These are phyloP conservation scores for Termitomyces sp. DNA, from an alignment of 768 basidiomycete species.

Conservation along the genomic window DNA sequence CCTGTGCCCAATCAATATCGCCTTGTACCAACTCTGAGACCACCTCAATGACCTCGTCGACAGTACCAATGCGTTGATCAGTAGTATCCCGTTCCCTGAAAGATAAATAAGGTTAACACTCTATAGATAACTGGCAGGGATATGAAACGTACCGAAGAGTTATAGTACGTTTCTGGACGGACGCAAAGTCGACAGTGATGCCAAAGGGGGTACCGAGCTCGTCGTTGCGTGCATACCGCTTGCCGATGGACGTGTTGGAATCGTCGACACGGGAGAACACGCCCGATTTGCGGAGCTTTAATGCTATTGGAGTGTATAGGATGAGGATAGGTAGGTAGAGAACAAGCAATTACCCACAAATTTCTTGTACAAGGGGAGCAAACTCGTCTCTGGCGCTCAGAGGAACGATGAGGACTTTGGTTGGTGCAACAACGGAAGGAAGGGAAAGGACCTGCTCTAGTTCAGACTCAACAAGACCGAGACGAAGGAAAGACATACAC, in stretches of 20 bases:
- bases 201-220: conserved; percentile 98
- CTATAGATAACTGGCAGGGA: neutral
- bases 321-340: neutral
- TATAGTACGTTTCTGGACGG: conserved; percentile 87
- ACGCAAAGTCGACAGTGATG: conserved; percentile 92
- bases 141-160: conserved; percentile 71
- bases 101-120: neutral
- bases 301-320: conserved; percentile 42
- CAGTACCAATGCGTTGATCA: conserved; percentile 81
- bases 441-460: conserved; percentile 74
- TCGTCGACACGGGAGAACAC: conserved; percentile 94
- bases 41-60: conserved; percentile 83
- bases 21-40: conserved; percentile 78
- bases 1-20: conserved; percentile 69
- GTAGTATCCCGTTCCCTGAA: conserved; percentile 91
- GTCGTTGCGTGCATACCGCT: conserved; percentile 96
- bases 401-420: conserved; percentile 95
- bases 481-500: conserved; percentile 44
- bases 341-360: conserved; percentile 60
- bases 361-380: conserved; percentile 75
- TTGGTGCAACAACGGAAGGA: conserved; percentile 86
- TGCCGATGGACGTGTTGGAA: conserved; percentile 91
- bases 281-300: conserved; percentile 82
- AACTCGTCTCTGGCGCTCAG: conserved; percentile 84
- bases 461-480: neutral